Conservation (phyloP, 306 rosid genomes). For the Sindora glabra region DNA sequence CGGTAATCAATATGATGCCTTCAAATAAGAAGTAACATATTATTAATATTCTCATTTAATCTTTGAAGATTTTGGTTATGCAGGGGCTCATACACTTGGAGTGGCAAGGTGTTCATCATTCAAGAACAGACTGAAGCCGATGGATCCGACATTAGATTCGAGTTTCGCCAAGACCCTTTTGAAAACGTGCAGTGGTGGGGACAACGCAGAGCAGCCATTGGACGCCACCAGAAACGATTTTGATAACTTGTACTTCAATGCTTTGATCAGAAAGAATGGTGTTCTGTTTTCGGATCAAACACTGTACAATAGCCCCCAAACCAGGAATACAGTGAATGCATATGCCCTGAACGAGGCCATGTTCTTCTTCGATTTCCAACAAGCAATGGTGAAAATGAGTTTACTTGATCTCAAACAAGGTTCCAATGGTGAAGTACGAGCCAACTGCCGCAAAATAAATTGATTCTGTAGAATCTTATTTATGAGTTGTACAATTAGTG, state of each 20-base stretch:
- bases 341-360: slow-evolving; percentile 59
- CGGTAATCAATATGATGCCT: slow-evolving; percentile 26
- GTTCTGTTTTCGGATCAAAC: slow-evolving; percentile 63
- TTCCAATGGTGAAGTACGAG: slow-evolving; percentile 47
- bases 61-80: neutral
- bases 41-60: neutral
- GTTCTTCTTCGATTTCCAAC: slow-evolving; percentile 75
- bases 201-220: slow-evolving; percentile 50
- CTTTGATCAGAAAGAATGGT: slow-evolving; percentile 40
- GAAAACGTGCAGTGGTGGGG: slow-evolving; percentile 56
- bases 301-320: slow-evolving; percentile 32
- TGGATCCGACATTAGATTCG: slow-evolving; percentile 38
- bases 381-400: slow-evolving; percentile 73
- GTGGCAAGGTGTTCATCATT: slow-evolving; percentile 72
- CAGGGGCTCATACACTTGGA: slow-evolving; percentile 84
- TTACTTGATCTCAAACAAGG: slow-evolving; percentile 53
- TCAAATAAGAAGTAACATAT: neutral
- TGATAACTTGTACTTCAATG: slow-evolving; percentile 52
- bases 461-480: neutral
- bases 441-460: slow-evolving; percentile 49
- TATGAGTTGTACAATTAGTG: neutral
- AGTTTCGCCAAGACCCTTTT: slow-evolving; percentile 43
- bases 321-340: slow-evolving; percentile 38
- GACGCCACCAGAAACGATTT: slow-evolving; percentile 52
- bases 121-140: slow-evolving; percentile 34